Evolutionary conservation across 192 early-diverging fungal genomes (phyloP).

Genomic region (Geranomyces variabilis): DNA sequence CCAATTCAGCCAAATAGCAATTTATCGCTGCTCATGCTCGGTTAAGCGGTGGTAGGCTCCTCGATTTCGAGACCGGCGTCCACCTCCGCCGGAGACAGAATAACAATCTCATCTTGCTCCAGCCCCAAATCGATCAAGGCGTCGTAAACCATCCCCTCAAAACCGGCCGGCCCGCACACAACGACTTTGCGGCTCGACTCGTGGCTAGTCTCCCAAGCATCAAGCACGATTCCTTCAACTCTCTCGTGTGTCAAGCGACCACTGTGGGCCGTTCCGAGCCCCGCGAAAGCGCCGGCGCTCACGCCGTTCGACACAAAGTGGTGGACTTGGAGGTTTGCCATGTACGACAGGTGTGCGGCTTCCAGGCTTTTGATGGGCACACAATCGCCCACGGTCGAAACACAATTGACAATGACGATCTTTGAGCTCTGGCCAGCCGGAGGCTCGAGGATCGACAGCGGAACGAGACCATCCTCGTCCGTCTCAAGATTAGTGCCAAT

Average conservation of each 20-base stretch:
- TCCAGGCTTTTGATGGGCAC: constrained; percentile 8
- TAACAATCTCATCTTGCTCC: constrained; percentile 14
- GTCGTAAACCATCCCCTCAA: constrained; percentile 26
- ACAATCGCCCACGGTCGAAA: constrained; percentile 13
- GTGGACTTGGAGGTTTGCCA: too few species aligned
- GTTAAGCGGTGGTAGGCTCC: too few species aligned
- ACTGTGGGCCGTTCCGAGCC: background rate
- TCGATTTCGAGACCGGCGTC: too few species aligned
- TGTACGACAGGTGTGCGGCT: too few species aligned
- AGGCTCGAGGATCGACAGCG: constrained; percentile 27
- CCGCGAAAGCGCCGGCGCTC: background rate
- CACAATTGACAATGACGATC: constrained; percentile 26
- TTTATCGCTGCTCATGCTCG: too few species aligned
- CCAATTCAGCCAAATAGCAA: too few species aligned
- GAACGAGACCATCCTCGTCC: constrained; percentile 37
- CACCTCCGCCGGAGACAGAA: constrained; percentile 21
- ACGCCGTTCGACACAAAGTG: too few species aligned
- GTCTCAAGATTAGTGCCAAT: constrained; percentile 30
- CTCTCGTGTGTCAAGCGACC: constrained; percentile 8
- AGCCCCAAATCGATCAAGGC: constrained; percentile 15
- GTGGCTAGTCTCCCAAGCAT: background rate
- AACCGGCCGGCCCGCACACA: constrained; percentile 30
- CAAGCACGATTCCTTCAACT: background rate
- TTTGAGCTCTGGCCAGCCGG: background rate
- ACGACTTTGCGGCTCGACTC: constrained; percentile 10